phyloP scores from a whole-genome alignment of 106 monocot species.

The Dendrobium officinale region DNA sequence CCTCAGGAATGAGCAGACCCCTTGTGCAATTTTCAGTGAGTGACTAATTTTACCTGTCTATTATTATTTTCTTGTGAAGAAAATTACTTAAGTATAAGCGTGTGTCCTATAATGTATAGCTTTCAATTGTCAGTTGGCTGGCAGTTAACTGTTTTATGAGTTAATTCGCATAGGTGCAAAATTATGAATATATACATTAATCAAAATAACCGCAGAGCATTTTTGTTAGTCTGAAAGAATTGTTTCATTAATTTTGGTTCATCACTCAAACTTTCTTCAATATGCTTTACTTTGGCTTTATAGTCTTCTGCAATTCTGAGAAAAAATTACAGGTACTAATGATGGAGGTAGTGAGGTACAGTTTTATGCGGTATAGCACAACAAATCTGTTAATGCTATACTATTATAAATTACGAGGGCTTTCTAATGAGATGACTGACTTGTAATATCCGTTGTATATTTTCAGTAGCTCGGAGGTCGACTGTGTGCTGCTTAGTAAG shows the following conservation, averaged over 20 bases:
- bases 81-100: not conserved
- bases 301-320: not conserved
- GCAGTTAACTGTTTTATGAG: not conserved
- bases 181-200: not conserved
- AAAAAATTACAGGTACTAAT: not conserved
- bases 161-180: not conserved
- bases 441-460: not conserved
- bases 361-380: not conserved
- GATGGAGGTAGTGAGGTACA: not conserved
- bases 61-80: not conserved
- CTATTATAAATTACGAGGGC: not conserved
- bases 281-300: not conserved
- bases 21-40: slow-evolving; percentile 85
- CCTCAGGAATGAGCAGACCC: slow-evolving; percentile 81
- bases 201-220: not conserved
- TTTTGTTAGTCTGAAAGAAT: not conserved
- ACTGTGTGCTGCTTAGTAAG: not conserved
- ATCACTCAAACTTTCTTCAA: not conserved
- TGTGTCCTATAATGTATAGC: not conserved
- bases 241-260: not conserved
- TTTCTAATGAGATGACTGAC: not conserved
- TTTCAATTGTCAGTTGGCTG: not conserved
- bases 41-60: not conserved
- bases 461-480: not conserved
- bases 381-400: not conserved